Percentiles rank a stretch among this genome's conserved stretches.
These are phyloP conservation scores for Ustilago curta DNA, from an alignment of 1,284 basidiomycete species.

Conservation along the genomic window DNA sequence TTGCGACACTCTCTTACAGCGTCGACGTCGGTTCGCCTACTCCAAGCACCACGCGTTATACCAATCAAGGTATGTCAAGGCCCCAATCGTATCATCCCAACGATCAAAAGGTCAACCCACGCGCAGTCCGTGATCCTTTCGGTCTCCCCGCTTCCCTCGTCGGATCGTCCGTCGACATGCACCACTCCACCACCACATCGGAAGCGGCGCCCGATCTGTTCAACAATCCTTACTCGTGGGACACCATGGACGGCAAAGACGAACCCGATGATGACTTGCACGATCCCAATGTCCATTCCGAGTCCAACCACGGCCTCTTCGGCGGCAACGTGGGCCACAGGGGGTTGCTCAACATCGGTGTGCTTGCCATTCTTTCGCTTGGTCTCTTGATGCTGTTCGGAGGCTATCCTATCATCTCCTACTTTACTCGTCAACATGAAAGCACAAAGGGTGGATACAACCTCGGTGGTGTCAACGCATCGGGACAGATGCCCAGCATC, in stretches of 20 bases:
- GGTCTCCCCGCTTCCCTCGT: constrained; percentile 31
- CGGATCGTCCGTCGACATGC: constrained; percentile 25
- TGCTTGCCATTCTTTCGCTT: constrained; percentile 70
- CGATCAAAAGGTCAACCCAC: constrained; percentile 46
- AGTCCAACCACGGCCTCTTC: constrained; percentile 19
- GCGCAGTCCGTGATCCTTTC: constrained; percentile 40
- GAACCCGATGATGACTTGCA: constrained; percentile 57
- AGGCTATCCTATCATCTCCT: constrained; percentile 78
- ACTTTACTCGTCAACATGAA: constrained; percentile 29
- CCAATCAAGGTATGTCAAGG: constrained; percentile 37
- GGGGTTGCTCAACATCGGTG: constrained; percentile 73
- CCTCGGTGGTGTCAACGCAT: constrained; percentile 60
- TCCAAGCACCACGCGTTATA: constrained; percentile 12
- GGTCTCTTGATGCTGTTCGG: constrained; percentile 77
- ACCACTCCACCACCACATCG: constrained; percentile 6
- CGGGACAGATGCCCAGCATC: constrained; percentile 58
- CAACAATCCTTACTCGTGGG: constrained; percentile 56
- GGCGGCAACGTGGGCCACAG: constrained; percentile 28
- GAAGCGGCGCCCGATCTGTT: constrained; percentile 24
- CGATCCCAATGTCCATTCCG: constrained; percentile 28
- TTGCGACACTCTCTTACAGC: constrained; percentile 28
- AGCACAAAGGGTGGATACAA: constrained; percentile 55
- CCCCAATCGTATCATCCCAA: constrained; percentile 36
- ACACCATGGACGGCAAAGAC: constrained; percentile 55
- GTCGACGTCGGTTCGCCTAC: constrained; percentile 15